Evolutionary conservation across 306 rosid species (phyloP), one percentile per base, ranked within the genome.

Genomic region (Delonix regia): DNA sequence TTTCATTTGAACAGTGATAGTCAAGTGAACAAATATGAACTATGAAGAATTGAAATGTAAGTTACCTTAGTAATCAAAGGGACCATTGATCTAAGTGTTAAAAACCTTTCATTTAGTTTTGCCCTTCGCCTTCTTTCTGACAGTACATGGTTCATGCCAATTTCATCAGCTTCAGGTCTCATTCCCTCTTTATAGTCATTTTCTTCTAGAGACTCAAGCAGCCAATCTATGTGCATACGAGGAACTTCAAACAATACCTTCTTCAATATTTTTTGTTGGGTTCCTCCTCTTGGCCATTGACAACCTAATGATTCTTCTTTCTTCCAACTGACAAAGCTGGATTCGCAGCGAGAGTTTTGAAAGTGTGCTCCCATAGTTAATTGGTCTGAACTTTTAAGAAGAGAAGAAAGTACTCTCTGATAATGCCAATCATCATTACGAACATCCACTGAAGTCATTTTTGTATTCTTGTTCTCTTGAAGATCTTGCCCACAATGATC

Each of bases 231-330:
- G 64, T 85, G 92, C 98, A 88, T 88, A 67, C 79, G 81, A 69
- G 97, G 98, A 83, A 89, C 94, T 87, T 88, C 92, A 45, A 88
- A 84, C 86, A 93, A 80, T 53, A 89, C 80, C 82, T 89, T 91
- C 90, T 91, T 93, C 84, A 93, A 72, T 38, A 91, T 28, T 22
- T 70, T 84, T 69, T 93, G 94, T 0, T 88, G 76, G 65, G 71
- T 79, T 74, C 85, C 87, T 30, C 69, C 62, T 79, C 77, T 83
- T 15, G 89, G 85, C 79, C 81, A 75, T 63, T 73, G 80, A 79
- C 49, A 81, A 80, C 74, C 81, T 75, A 66, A 39, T 63, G 83
- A 3, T 62, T 83, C 80, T 78, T 64, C 76, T 75, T 71, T 86
- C 76, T 80, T 93, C 94, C 97, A 93, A 76, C 84, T 53, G 69